Evolutionary conservation across 345 rosid species (phyloP).

Genomic region (Gossypium anomalum): DNA sequence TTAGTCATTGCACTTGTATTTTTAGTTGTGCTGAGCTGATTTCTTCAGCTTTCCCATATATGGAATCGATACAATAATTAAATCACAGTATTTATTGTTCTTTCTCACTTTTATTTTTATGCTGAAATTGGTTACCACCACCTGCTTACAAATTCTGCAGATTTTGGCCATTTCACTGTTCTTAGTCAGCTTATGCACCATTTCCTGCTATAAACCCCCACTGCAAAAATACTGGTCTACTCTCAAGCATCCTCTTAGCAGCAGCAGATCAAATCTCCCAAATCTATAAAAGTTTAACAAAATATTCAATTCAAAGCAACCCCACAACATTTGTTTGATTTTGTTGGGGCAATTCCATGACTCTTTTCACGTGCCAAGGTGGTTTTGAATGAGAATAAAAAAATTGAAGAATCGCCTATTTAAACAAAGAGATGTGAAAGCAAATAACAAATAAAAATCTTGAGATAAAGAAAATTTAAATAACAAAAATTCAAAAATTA

Average conservation of each 20-base stretch:
- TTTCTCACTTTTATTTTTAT: neutral
- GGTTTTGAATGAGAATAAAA: no score
- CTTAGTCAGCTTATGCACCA: neutral
- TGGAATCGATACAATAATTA: neutral
- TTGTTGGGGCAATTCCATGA: no score
- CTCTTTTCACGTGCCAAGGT: no score
- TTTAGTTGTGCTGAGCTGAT: slow-evolving; percentile 5
- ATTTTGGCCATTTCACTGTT: no score
- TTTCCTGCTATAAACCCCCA: neutral
- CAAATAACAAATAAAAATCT: no score
- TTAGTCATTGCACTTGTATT: slow-evolving; percentile 21
- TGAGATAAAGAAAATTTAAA: no score
- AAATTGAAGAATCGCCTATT: no score
- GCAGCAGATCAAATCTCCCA: neutral
- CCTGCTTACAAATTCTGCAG: no score
- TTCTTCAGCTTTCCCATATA: neutral
- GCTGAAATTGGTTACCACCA: no score
- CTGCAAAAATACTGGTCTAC: no score
- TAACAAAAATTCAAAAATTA: no score
- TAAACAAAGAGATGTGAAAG: no score
- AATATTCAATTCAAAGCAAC: neutral
- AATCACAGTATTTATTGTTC: neutral
- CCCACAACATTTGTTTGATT: neutral
- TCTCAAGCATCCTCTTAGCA: neutral
- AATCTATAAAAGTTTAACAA: neutral